A percentile compares a stretch with the other conserved stretches of the same genome.
phyloP scores from a whole-genome alignment of 352 stramenopile species.

The Globisporangium takayamanum region DNA sequence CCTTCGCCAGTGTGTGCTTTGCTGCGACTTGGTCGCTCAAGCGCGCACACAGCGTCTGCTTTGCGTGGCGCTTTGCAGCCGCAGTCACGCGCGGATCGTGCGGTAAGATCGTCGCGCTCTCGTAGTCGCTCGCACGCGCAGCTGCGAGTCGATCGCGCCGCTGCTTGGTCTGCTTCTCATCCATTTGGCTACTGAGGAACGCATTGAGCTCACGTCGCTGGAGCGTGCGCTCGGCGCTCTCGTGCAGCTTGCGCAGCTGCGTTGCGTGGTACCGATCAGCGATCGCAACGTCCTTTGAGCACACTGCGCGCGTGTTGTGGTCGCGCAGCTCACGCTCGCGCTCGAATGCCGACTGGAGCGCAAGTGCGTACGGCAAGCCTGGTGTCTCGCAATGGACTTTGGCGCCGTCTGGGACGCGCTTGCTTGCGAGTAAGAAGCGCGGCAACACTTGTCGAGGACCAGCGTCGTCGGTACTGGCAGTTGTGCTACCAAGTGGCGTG shows the following conservation, averaged over 20 bases:
- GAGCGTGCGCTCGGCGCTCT: conserved; percentile 30
- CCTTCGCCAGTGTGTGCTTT: conserved; percentile 31
- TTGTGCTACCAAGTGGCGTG: not conserved
- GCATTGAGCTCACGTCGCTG: conserved; percentile 37
- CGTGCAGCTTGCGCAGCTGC: conserved; percentile 35
- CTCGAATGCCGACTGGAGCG: conserved; percentile 26
- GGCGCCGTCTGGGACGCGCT: conserved; percentile 13
- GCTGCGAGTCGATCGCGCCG: conserved; percentile 11
- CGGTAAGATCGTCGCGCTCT: conserved; percentile 36
- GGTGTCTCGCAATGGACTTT: conserved; percentile 11
- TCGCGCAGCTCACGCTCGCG: conserved; percentile 20
- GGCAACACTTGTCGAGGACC: conserved; percentile 28
- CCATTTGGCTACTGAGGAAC: conserved; percentile 46
- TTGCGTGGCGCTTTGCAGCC: conserved; percentile 23
- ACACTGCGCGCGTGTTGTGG: not conserved
- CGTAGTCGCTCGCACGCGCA: conserved; percentile 8
- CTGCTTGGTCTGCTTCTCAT: conserved; percentile 24
- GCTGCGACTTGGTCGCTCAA: conserved; percentile 41
- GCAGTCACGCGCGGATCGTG: conserved; percentile 23
- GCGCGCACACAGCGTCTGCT: conserved; percentile 34
- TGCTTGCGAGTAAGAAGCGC: conserved; percentile 38
- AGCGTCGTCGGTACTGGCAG: not conserved
- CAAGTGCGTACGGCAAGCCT: conserved; percentile 17
- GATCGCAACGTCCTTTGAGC: conserved; percentile 19
- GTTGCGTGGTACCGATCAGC: conserved; percentile 18